These are phyloP conservation scores for Pestalotiopsis sp. DNA, from an alignment of 2,329 filamentous ascomycete genomes.

Conservation along the genomic window DNA sequence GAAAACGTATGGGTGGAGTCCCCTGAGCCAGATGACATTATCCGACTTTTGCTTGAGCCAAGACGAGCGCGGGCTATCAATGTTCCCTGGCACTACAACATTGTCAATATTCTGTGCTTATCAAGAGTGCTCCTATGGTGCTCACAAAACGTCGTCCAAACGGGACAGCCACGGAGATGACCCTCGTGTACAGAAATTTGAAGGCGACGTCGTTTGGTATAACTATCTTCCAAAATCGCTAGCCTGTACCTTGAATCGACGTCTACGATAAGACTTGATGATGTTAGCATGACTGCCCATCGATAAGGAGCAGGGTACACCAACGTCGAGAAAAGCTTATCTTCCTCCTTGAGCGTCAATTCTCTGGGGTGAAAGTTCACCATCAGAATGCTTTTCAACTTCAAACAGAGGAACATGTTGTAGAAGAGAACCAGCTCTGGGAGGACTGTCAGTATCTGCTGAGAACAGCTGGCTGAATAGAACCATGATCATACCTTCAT, in stretches of 20 bases:
- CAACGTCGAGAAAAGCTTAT: conserved; percentile 59
- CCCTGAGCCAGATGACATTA: conserved; percentile 53
- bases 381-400: conserved; percentile 51
- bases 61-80: not conserved
- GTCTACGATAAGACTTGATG: conserved; percentile 55
- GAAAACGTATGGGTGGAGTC: conserved; percentile 63
- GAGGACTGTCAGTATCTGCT: conserved; percentile 19
- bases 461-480: not conserved
- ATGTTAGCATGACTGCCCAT: not conserved
- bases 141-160: conserved; percentile 68
- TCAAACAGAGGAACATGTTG: conserved; percentile 59
- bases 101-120: not conserved
- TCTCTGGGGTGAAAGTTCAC: conserved; percentile 48
- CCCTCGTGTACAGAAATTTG: conserved; percentile 61
- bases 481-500: conserved; percentile 53
- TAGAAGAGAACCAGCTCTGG: conserved; percentile 64
- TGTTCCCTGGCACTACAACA: not conserved
- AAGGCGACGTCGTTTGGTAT: conserved; percentile 53
- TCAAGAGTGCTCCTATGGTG: conserved; percentile 1
- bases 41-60: conserved; percentile 52
- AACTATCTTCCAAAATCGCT: conserved; percentile 54
- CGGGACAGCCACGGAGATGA: conserved; percentile 54
- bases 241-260: conserved; percentile 57
- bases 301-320: conserved; percentile 21
- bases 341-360: conserved; percentile 50